Conservation (phyloP, 169 alveolate species). For the Plasmodium vinckei region DNA sequence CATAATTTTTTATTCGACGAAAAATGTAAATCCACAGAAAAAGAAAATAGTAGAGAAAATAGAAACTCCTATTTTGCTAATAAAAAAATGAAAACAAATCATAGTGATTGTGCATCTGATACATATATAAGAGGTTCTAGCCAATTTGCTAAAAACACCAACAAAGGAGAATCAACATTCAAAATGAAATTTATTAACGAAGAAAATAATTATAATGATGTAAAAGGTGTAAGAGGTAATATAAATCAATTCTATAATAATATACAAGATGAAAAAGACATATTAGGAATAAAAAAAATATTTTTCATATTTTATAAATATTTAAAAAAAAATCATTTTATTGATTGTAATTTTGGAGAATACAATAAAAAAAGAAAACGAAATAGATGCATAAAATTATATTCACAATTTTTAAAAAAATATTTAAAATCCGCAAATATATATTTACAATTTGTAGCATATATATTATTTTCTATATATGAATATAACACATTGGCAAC, state of each 20-base stretch:
- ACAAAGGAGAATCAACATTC: too few relatives aligned
- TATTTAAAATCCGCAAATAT: conserved; percentile 56
- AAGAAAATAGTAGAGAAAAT: background rate
- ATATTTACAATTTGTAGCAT: conserved; percentile 48
- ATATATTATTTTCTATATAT: conserved; percentile 53
- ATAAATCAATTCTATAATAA: background rate
- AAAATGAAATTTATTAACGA: too few relatives aligned
- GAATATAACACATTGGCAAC: conserved; percentile 36
- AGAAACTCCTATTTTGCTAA: background rate
- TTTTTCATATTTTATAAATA: conserved; percentile 40
- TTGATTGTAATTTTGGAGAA: background rate
- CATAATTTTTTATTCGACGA: background rate
- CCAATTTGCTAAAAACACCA: too few relatives aligned
- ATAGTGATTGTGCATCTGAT: background rate
- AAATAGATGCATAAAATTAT: conserved; percentile 27
- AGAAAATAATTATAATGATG: background rate
- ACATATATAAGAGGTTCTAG: background rate
- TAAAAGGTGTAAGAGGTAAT: background rate
- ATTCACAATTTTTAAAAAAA: conserved; percentile 35
- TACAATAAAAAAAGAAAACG: background rate
- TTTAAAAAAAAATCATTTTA: conserved; percentile 19
- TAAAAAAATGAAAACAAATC: background rate
- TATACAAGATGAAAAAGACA: background rate
- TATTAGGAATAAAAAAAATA: conserved; percentile 27
- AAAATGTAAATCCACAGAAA: background rate